Evolutionary conservation across 2,329 filamentous ascomycete species (phyloP).

Genomic region (Pezizomycotina sp.): DNA sequence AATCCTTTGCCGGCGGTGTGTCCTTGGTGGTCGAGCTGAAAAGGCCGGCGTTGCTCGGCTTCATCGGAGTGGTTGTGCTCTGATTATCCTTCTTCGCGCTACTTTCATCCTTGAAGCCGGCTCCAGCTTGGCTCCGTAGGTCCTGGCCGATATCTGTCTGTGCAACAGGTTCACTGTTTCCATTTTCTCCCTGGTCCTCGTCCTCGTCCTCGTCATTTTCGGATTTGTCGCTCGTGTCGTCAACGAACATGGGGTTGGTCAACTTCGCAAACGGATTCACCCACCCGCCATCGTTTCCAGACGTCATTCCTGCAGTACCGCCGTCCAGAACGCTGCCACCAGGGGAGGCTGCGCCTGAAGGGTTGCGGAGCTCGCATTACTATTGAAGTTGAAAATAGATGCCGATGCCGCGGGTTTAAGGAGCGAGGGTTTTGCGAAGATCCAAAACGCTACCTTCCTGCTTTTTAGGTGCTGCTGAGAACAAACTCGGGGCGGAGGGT

Average conservation of each 20-base stretch:
- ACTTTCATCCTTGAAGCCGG: background rate
- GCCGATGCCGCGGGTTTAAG: conserved; percentile 1
- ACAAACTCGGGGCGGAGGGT: too few species aligned
- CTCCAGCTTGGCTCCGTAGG: conserved; percentile 2
- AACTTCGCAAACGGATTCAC: conserved; percentile 15
- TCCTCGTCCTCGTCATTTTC: conserved; percentile 21
- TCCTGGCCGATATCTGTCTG: conserved; percentile 4
- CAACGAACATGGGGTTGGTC: conserved; percentile 17
- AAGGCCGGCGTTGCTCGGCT: conserved; percentile 4
- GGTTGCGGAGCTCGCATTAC: conserved; percentile 13
- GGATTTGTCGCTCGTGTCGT: conserved; percentile 11
- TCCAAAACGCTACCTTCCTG: too few species aligned
- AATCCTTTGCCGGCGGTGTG: conserved; percentile 8
- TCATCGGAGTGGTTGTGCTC: background rate
- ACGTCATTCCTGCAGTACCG: conserved; percentile 16
- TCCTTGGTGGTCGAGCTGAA: conserved; percentile 4
- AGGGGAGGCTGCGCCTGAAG: conserved; percentile 17
- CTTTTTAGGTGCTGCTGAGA: too few species aligned
- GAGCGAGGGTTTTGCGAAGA: too few species aligned
- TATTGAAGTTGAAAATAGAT: conserved; percentile 10
- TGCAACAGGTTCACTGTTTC: conserved; percentile 4
- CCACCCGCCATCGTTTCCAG: conserved; percentile 9
- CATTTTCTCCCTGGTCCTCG: conserved; percentile 18
- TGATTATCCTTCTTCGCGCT: background rate
- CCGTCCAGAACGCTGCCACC: conserved; percentile 12